phyloP scores from a whole-genome alignment of 306 rosid genomes.

The Vachellia collinsii region DNA sequence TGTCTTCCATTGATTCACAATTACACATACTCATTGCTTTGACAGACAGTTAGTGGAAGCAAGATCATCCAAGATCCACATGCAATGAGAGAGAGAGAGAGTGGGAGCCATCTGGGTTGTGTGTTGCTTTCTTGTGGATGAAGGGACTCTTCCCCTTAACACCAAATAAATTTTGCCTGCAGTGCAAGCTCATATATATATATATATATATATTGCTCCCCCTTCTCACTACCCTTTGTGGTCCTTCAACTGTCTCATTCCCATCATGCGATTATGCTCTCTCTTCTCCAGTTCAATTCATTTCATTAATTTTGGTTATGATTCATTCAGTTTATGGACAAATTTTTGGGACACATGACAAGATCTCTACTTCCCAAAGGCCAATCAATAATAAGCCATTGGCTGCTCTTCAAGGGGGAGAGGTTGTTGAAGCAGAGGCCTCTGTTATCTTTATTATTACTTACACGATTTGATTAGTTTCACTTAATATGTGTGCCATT shows the following conservation, averaged over 20 bases:
- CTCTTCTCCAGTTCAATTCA: neutral
- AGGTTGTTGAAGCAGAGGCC: neutral
- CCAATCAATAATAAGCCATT: neutral
- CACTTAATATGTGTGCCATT: too few species aligned
- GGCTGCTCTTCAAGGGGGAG: neutral
- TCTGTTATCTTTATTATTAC: neutral
- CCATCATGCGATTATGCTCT: neutral
- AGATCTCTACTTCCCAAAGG: neutral
- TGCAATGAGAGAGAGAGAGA: neutral
- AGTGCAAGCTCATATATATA: slow-evolving; percentile 22
- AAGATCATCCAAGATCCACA: slow-evolving; percentile 26
- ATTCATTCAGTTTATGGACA: neutral
- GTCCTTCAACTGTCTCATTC: slow-evolving; percentile 26
- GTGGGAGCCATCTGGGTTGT: slow-evolving; percentile 33
- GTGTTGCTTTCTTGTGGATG: slow-evolving; percentile 41
- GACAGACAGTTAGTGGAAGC: slow-evolving; percentile 8
- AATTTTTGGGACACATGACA: neutral
- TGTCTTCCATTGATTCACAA: neutral
- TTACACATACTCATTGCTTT: slow-evolving; percentile 19
- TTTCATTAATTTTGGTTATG: neutral
- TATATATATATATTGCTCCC: slow-evolving; percentile 16
- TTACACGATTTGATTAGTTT: neutral
- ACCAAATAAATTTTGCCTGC: slow-evolving; percentile 34
- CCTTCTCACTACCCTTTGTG: neutral
- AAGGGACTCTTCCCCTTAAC: slow-evolving; percentile 34